Conservation (phyloP, 2,329 filamentous ascomycete species). For the Dactylella cylindrospora region DNA sequence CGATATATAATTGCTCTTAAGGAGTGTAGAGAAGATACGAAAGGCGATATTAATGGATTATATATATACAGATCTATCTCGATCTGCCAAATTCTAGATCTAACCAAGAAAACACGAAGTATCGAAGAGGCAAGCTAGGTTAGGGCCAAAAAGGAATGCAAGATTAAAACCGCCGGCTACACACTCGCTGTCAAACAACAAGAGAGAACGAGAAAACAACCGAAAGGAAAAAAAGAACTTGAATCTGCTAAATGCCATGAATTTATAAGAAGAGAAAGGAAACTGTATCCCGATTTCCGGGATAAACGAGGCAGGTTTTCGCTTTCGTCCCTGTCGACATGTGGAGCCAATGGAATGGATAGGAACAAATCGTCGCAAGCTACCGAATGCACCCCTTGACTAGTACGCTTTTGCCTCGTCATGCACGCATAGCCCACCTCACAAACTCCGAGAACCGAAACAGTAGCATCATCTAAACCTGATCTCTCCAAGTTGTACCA, state of each 20-base stretch:
- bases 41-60: constrained; percentile 6
- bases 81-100: constrained; percentile 17
- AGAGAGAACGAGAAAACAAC: constrained; percentile 5
- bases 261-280: constrained; percentile 16
- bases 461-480: too few relatives aligned
- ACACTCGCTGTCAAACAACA: constrained; percentile 6
- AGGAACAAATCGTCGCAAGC: too few relatives aligned
- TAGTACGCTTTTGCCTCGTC: constrained; percentile 10
- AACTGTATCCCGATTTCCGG: neutral
- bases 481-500: too few relatives aligned
- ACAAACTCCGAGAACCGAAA: too few relatives aligned
- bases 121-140: too few relatives aligned
- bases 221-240: neutral
- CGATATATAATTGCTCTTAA: neutral
- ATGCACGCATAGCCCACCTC: too few relatives aligned
- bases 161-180: constrained; percentile 20
- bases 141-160: constrained; percentile 11
- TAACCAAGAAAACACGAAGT: neutral
- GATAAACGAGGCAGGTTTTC: too few relatives aligned
- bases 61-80: constrained; percentile 12
- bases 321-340: constrained; percentile 2
- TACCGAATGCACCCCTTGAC: constrained; percentile 7
- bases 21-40: neutral
- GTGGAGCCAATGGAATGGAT: constrained; percentile 13
- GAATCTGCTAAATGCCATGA: constrained; percentile 1